Evolutionary conservation across 2,329 filamentous ascomycete genomes (phyloP).

Genomic region (Penicillium thymicola): DNA sequence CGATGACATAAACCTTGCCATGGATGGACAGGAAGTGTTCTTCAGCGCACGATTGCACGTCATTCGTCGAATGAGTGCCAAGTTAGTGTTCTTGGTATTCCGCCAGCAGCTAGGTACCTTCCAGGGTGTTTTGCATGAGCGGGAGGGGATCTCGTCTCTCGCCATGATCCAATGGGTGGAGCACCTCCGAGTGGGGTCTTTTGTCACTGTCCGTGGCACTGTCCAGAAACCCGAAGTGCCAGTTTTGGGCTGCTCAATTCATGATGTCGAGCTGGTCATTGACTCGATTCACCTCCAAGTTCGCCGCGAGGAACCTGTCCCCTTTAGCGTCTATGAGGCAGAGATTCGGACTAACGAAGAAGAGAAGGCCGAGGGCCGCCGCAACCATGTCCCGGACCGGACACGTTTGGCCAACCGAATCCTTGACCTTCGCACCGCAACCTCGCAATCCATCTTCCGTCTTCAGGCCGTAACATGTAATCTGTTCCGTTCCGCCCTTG

Average conservation of each 20-base stretch:
- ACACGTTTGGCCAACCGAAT: slow-evolving; percentile 76
- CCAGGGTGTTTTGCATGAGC: slow-evolving; percentile 71
- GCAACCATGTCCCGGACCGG: slow-evolving; percentile 65
- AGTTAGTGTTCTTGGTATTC: slow-evolving; percentile 80
- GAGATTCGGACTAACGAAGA: slow-evolving; percentile 59
- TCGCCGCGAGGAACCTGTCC: slow-evolving; percentile 58
- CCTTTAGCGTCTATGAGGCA: slow-evolving; percentile 68
- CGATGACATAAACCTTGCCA: slow-evolving; percentile 50
- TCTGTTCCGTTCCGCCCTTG: slow-evolving; percentile 73
- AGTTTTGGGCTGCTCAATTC: slow-evolving; percentile 71
- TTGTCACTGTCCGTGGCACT: slow-evolving; percentile 72
- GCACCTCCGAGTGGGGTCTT: slow-evolving; percentile 72
- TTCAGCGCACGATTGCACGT: slow-evolving; percentile 76
- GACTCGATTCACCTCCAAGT: slow-evolving; percentile 62
- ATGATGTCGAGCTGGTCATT: slow-evolving; percentile 72
- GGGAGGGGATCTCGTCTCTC: slow-evolving; percentile 61
- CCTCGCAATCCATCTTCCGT: slow-evolving; percentile 83
- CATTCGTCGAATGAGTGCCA: slow-evolving; percentile 74
- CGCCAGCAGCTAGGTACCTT: slow-evolving; percentile 79
- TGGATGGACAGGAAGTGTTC: slow-evolving; percentile 57
- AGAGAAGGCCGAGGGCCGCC: slow-evolving; percentile 54
- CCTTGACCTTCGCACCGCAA: slow-evolving; percentile 78
- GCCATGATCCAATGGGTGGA: slow-evolving; percentile 86
- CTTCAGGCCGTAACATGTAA: slow-evolving; percentile 77
- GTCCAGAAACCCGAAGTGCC: slow-evolving; percentile 71